Evolutionary conservation across 176 grass and related monocot genomes (phyloP).

Genomic region (Eragrostis curvula): DNA sequence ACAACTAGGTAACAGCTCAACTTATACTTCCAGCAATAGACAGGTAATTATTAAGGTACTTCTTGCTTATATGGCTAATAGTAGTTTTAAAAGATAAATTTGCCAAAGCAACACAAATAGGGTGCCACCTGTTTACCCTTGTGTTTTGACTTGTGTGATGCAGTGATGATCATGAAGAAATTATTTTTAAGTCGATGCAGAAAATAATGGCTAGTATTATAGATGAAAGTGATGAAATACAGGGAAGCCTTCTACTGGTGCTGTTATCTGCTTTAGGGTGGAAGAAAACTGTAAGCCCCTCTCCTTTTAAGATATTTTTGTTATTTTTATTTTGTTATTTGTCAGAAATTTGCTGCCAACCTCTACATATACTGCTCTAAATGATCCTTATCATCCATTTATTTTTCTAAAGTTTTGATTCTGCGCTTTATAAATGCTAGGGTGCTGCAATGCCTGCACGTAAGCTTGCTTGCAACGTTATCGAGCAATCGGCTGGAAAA

Average conservation of each 20-base stretch:
- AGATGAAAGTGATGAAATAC: slow-evolving; percentile 92
- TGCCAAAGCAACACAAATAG: neutral
- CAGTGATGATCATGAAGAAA: slow-evolving; percentile 83
- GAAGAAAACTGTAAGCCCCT: slow-evolving; percentile 77
- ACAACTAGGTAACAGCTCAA: too few relatives aligned
- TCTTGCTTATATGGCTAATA: too few relatives aligned
- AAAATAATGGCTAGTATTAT: slow-evolving; percentile 93
- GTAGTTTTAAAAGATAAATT: too few relatives aligned
- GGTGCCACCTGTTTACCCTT: slow-evolving; percentile 12
- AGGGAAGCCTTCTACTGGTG: slow-evolving; percentile 73
- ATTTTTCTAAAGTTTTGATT: slow-evolving; percentile 37
- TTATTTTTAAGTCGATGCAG: slow-evolving; percentile 83
- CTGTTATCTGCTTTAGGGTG: slow-evolving; percentile 81
- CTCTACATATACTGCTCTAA: neutral
- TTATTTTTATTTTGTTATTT: neutral
- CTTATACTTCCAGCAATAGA: too few relatives aligned
- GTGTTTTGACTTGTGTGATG: slow-evolving; percentile 21
- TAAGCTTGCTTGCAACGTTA: slow-evolving; percentile 80
- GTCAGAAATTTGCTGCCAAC: too few relatives aligned
- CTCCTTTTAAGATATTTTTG: slow-evolving; percentile 7
- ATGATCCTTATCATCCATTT: neutral
- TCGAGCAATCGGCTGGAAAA: slow-evolving; percentile 83
- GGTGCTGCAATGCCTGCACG: slow-evolving; percentile 65
- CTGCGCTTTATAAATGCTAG: slow-evolving; percentile 49
- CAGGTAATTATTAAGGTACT: too few relatives aligned